Evolutionary conservation across 352 stramenopile genomes (phyloP), one percentile per base, ranked within the genome.

Genomic region (Phytopythium montanum): DNA sequence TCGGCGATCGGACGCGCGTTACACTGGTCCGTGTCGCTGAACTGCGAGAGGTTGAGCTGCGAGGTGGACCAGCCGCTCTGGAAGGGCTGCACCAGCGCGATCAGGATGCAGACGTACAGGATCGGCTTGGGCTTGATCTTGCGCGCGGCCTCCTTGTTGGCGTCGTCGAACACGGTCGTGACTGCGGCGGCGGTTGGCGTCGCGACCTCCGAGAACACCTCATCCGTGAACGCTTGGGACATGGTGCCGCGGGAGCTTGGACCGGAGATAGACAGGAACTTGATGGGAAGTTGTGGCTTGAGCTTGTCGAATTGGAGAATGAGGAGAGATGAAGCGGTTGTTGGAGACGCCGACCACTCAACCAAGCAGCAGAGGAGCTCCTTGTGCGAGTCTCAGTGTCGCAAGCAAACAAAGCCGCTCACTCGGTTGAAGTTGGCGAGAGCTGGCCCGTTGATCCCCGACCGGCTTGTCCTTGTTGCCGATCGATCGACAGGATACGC

Each of bases 21-120:
- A 41, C 75, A 85, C 36, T 65, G 62, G 57, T 69, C 55, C n/a
- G 70, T 68, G 59, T 76, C 65, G 57, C 70, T 68, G 56, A 75
- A 82, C 38, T 73, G 69, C 1, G 72, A 75, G 8, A 80, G 56
- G 36, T 82, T 84, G 50, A 82, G 61, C 62, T 86, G 69, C 31
- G 72, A 73, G 14, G 77, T 60, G n/a, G 66, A 73, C 76, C 76
- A 86, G 21, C 76, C 76, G 57, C 70, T 75, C 60, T 87, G 75
- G 54, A 79, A 68, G 5, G 69, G 62, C 31, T 76, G 63, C 31
- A 80, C 51, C 18, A 76, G 56, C 29, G 68, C 72, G 45, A 79
- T 54, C 19, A 64, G 55, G 29, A 73, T 61, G 34, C 69, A 75
- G 21, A 63, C 36, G 62, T 87, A 86, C 50, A 84, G 68, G 46